These are phyloP conservation scores for Penicillium freii DNA, from an alignment of 2,329 filamentous ascomycete genomes.

Conservation along the genomic window DNA sequence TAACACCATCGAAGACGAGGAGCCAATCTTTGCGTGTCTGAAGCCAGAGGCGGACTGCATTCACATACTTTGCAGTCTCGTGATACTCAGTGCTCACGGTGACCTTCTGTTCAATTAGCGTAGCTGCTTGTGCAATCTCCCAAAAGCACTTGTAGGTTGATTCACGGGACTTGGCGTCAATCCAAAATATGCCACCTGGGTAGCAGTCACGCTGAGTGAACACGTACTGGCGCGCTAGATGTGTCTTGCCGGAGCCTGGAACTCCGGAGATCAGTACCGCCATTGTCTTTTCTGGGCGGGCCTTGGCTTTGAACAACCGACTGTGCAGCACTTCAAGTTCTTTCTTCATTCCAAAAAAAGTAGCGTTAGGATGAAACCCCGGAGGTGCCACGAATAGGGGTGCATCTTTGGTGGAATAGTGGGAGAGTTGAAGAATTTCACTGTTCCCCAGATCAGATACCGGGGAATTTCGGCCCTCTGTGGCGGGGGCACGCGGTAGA, in stretches of 20 bases:
- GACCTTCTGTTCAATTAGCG: constrained; percentile 47
- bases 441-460: constrained; percentile 27
- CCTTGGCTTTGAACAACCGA: constrained; percentile 58
- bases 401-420: constrained; percentile 23
- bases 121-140: constrained; percentile 62
- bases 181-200: constrained; percentile 68
- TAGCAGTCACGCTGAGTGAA: constrained; percentile 60
- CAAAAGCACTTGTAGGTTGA: constrained; percentile 63
- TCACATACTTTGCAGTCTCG: constrained; percentile 52
- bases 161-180: constrained; percentile 59
- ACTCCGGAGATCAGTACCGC: constrained; percentile 64
- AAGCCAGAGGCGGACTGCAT: constrained; percentile 61
- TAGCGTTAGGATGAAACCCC: constrained; percentile 61
- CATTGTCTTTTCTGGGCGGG: constrained; percentile 58
- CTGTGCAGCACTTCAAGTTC: constrained; percentile 59
- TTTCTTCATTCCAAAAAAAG: constrained; percentile 60
- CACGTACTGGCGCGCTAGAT: constrained; percentile 66
- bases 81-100: constrained; percentile 38
- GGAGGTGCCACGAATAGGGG: constrained; percentile 51
- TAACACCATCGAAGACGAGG: constrained; percentile 65
- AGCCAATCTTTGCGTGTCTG: constrained; percentile 63
- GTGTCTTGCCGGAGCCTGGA: constrained; percentile 67
- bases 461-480: constrained; percentile 28
- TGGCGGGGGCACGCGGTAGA: constrained; percentile 21
- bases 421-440: constrained; percentile 22